These are phyloP conservation scores for Boletus speciosus DNA, from an alignment of 768 basidiomycete species.

Conservation along the genomic window DNA sequence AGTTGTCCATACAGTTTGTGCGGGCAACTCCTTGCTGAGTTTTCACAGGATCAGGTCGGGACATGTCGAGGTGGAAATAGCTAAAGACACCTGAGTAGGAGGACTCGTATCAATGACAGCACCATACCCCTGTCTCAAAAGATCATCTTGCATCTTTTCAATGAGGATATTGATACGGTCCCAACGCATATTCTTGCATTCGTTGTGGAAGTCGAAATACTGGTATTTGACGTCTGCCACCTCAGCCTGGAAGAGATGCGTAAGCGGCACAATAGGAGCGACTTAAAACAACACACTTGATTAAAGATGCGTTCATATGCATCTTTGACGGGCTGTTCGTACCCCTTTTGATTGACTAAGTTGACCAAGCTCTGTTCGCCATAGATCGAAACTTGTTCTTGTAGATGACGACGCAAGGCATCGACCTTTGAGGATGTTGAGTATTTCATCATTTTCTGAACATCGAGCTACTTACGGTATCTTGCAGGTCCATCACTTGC, in stretches of 20 bases:
- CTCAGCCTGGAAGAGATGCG: slow-evolving; percentile 43
- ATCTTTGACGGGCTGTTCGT: slow-evolving; percentile 93
- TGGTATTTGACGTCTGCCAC: slow-evolving; percentile 74
- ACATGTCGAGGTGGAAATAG: slow-evolving; percentile 71
- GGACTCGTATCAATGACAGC: background rate
- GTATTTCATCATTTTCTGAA: background rate
- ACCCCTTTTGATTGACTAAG: slow-evolving; percentile 89
- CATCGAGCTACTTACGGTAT: slow-evolving; percentile 58
- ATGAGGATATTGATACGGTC: slow-evolving; percentile 85
- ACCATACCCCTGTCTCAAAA: slow-evolving; percentile 61
- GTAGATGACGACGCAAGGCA: slow-evolving; percentile 70
- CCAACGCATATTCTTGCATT: slow-evolving; percentile 94
- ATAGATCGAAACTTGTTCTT: slow-evolving; percentile 69
- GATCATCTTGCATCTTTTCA: slow-evolving; percentile 68
- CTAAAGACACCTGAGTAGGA: slow-evolving; percentile 36
- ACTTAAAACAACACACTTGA: slow-evolving; percentile 41
- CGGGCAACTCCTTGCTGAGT: slow-evolving; percentile 77
- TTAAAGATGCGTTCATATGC: slow-evolving; percentile 80
- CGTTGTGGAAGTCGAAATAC: slow-evolving; percentile 97
- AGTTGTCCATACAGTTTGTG: slow-evolving; percentile 97
- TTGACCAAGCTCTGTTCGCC: slow-evolving; percentile 81
- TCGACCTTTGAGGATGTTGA: slow-evolving; percentile 46
- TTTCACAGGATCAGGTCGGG: slow-evolving; percentile 43
- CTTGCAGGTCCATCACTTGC: slow-evolving; percentile 89
- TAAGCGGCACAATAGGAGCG: background rate